Evolutionary conservation across 1,284 basidiomycete genomes (phyloP).

Genomic region (Clitocybe nebularis): DNA sequence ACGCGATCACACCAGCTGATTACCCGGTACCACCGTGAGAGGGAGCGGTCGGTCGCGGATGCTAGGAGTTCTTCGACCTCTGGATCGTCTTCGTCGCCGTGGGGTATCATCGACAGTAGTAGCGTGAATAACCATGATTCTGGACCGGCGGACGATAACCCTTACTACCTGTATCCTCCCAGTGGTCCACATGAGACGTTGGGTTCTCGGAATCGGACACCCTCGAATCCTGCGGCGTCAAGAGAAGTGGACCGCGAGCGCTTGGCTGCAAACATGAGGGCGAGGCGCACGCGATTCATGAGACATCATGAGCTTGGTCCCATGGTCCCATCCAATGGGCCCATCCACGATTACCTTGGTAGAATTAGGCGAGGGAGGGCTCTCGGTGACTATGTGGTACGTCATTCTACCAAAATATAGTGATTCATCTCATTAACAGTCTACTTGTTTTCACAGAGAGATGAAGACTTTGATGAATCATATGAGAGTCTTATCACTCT

Average conservation of each 20-base stretch:
- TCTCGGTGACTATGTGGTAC: conserved; percentile 61
- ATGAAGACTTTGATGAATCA: conserved; percentile 68
- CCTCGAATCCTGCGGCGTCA: not conserved
- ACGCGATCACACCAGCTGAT: conserved; percentile 20
- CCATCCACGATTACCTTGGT: conserved; percentile 10
- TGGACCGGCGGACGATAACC: no score
- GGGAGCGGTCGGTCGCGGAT: conserved; percentile 7
- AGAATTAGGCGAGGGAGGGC: conserved; percentile 22
- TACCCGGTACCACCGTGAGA: conserved; percentile 15
- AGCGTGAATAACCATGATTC: no score
- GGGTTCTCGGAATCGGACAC: not conserved
- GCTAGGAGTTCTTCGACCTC: not conserved
- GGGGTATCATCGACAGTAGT: conserved; percentile 18
- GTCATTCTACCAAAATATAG: conserved; percentile 15
- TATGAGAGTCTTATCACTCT: conserved; percentile 65
- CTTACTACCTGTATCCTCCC: no score
- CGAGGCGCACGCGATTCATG: not conserved
- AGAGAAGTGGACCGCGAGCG: not conserved
- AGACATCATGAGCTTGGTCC: conserved; percentile 4
- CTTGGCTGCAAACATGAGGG: not conserved
- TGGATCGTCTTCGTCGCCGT: conserved; percentile 8
- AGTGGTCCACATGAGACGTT: no score
- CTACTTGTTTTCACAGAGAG: conserved; percentile 43
- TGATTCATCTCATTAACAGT: not conserved
- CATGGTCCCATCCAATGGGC: conserved; percentile 11